Evolutionary conservation across 805 yeast species (phyloP).

Genomic region (Monosporozyma aerobia): DNA sequence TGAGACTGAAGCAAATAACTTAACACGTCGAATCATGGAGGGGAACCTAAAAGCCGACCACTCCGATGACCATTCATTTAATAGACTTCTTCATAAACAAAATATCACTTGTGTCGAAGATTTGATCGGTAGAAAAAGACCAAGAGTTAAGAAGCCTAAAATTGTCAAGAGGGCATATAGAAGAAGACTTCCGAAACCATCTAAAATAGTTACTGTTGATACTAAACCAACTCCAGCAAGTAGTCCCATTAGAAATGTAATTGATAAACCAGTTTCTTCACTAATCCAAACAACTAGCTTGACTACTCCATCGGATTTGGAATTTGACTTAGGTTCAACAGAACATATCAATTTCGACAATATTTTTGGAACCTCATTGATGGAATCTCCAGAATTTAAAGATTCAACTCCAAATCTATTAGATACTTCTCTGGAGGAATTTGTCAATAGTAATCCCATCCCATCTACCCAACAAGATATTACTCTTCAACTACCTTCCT

Average conservation of each 20-base stretch:
- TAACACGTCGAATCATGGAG: constrained; percentile 1
- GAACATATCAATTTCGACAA: background rate
- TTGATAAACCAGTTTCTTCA: background rate
- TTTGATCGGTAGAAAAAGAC: background rate
- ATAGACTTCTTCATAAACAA: background rate
- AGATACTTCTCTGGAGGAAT: background rate
- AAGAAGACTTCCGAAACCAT: background rate
- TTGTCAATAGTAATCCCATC: background rate
- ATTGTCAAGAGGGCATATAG: background rate
- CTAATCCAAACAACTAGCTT: background rate
- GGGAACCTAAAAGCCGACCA: background rate
- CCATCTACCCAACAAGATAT: background rate
- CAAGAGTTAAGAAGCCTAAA: background rate
- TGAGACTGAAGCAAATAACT: constrained; percentile 1
- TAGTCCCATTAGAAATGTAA: background rate
- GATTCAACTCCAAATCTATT: background rate
- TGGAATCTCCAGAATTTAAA: background rate
- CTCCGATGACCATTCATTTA: background rate
- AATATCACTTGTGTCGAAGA: background rate
- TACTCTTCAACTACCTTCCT: background rate
- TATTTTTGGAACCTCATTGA: background rate
- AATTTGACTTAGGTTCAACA: background rate
- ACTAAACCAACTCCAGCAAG: background rate
- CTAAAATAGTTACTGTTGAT: too few relatives aligned
- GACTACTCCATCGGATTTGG: background rate